phyloP scores from a whole-genome alignment of 352 stramenopile genomes.

The Pythium brassicae region DNA sequence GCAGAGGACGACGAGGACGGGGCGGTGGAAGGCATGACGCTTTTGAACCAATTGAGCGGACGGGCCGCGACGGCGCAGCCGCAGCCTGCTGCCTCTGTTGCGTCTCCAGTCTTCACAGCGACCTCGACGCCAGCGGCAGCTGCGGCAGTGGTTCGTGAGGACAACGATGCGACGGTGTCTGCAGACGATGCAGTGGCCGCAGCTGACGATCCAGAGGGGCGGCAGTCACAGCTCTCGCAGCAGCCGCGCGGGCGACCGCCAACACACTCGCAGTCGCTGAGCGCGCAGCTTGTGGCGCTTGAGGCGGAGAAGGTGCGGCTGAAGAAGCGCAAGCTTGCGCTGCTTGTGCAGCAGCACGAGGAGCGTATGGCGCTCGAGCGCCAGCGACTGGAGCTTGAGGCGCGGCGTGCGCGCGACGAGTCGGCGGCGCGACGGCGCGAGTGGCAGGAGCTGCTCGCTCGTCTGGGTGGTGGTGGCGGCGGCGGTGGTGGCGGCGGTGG shows the following conservation, averaged over 20 bases:
- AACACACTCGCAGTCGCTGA: conserved; percentile 10
- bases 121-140: conserved; percentile 1
- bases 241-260: conserved; percentile 2
- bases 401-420: conserved; percentile 21
- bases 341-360: conserved; percentile 31
- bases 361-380: conserved; percentile 30
- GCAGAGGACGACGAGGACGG: conserved; percentile 6
- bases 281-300: conserved; percentile 24
- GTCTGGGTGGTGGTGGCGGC: conserved; percentile 1
- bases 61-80: too few relatives aligned
- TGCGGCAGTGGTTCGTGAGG: conserved; percentile 1
- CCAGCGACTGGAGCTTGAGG: conserved; percentile 18
- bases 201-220: not conserved
- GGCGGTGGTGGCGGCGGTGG: too few relatives aligned
- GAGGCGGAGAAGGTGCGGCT: conserved; percentile 36
- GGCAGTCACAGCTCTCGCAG: not conserved
- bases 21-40: conserved; percentile 5
- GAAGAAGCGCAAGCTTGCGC: conserved; percentile 35
- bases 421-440: conserved; percentile 9
- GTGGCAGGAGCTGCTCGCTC: conserved; percentile 14
- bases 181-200: not conserved
- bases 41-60: conserved; percentile 2
- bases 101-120: too few relatives aligned
- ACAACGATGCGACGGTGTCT: not conserved
- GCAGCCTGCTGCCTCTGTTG: too few relatives aligned